Base-by-base conservation (phyloP, 2,329 filamentous ascomycete species). In the Fusarium acutatum region DNA sequence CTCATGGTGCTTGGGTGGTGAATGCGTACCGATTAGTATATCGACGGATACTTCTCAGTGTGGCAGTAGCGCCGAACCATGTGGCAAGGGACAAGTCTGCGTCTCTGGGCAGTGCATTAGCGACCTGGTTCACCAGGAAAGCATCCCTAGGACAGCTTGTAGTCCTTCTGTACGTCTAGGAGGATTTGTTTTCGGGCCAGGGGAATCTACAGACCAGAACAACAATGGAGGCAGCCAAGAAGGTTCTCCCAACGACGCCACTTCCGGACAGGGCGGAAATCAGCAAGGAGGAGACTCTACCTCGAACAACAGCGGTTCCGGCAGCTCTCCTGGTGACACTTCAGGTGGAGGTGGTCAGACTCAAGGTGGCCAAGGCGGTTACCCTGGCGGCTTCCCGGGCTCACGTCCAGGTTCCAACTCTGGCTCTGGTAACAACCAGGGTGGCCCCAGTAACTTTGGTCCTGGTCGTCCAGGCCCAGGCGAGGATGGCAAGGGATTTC, bases 41-140 rank as follows among this genome's bases (percentile, higher is more conserved):
- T 72, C 63, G 1, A 57, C 52, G 1, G 71, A 74, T 41, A 37
- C 59, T 17, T 74, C 71, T 18, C 38, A 60, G 7, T 74, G 71
- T 17, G 64, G 67, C 6, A 59, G 30, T 9, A 67, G 32, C 4
- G 15, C 30, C 2, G 56, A 69, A 20, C 52, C 59, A 32, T 74
- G 71, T 13, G 44, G 50, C 7, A 38, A 20, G 7, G 52, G 61
- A 13, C 54, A 74, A 34, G 43, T 74, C 26, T 74, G 71, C 12
- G 37, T 74, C 18, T 74, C 67, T 8, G 71, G 71, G 6, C 20
- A 63, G 12, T 74, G 71, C 14, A 28, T 62, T 14, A 30, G 49
- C 22, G 57, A 60, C 26, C 35, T 74, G n/a, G 59, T 57, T 2
- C 46, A 60, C 11, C 13, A 37, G 15, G 26, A 17, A 24, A 50